Conservation (phyloP, 2,329 filamentous ascomycete species). For the Botryotinia convoluta region DNA sequence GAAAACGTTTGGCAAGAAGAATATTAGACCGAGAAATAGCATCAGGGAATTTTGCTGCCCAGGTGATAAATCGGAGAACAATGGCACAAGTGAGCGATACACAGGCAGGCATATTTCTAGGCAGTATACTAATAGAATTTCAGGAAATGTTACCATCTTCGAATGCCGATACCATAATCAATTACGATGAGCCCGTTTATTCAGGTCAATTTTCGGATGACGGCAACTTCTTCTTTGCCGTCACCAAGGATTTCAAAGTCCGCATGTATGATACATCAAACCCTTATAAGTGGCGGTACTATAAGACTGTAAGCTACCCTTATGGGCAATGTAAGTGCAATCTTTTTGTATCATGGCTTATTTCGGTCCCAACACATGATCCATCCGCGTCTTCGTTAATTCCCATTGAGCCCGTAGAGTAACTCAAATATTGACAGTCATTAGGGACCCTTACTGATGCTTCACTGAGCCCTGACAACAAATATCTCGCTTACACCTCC, state of each 20-base stretch:
- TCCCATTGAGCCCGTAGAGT: neutral
- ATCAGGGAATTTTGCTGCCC: slow-evolving; percentile 57
- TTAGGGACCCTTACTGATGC: slow-evolving; percentile 88
- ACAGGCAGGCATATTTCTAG: neutral
- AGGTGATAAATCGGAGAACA: slow-evolving; percentile 59
- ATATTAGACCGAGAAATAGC: slow-evolving; percentile 82
- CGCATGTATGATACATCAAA: slow-evolving; percentile 98
- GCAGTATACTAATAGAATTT: neutral
- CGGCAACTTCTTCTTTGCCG: slow-evolving; percentile 94
- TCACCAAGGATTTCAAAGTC: slow-evolving; percentile 88
- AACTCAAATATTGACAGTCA: neutral
- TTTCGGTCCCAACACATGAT: neutral
- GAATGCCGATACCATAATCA: slow-evolving; percentile 79
- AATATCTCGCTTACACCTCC: slow-evolving; percentile 86
- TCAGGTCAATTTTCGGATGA: slow-evolving; percentile 96
- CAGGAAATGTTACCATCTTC: slow-evolving; percentile 75
- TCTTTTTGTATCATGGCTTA: neutral
- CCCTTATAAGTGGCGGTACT: slow-evolving; percentile 92
- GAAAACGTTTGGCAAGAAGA: slow-evolving; percentile 62
- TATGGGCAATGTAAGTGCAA: slow-evolving; percentile 57
- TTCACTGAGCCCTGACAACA: slow-evolving; percentile 85
- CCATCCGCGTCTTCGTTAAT: neutral
- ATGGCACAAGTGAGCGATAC: slow-evolving; percentile 60
- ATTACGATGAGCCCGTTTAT: slow-evolving; percentile 83
- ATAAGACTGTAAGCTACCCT: slow-evolving; percentile 84